Conservation (phyloP, 441 rosid genomes). For the Erodium texanum region DNA sequence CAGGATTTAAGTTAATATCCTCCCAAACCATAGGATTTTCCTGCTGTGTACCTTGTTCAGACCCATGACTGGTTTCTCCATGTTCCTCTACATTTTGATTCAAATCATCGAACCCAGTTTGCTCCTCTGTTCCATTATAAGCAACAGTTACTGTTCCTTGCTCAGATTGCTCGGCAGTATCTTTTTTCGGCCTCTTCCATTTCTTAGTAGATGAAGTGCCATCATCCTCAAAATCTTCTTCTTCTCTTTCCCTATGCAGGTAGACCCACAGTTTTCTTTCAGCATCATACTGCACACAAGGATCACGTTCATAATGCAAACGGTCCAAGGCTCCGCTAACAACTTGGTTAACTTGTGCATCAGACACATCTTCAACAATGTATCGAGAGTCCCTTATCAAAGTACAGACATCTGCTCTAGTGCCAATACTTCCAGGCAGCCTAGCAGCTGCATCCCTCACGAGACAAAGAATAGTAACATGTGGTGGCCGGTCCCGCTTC, state of each 20-base stretch:
- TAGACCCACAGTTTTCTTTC: conserved; percentile 98
- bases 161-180: conserved; percentile 69
- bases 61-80: conserved; percentile 31
- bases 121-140: conserved; percentile 50
- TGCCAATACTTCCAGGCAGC: conserved; percentile 96
- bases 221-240: conserved; percentile 98
- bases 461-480: conserved; percentile 94
- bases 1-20: conserved; percentile 34
- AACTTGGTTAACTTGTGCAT: conserved; percentile 84
- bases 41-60: conserved; percentile 31
- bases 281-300: conserved; percentile 86
- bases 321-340: conserved; percentile 99
- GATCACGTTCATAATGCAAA: conserved; percentile 95
- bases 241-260: conserved; percentile 89
- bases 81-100: conserved; percentile 40
- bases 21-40: conserved; percentile 56
- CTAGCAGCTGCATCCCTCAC: conserved; percentile 98
- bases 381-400: conserved; percentile 90
- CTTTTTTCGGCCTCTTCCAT: conserved; percentile 94
- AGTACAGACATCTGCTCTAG: conserved; percentile 98
- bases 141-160: conserved; percentile 65
- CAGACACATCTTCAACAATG: conserved; percentile 84
- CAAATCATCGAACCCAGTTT: conserved; percentile 42
- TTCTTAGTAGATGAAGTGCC: conserved; percentile 99
- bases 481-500: conserved; percentile 98